A percentile compares a stretch with the other conserved stretches of the same genome.
These are phyloP conservation scores for Calonectria henricotiae DNA, from an alignment of 2,329 filamentous ascomycete genomes.

Conservation along the genomic window DNA sequence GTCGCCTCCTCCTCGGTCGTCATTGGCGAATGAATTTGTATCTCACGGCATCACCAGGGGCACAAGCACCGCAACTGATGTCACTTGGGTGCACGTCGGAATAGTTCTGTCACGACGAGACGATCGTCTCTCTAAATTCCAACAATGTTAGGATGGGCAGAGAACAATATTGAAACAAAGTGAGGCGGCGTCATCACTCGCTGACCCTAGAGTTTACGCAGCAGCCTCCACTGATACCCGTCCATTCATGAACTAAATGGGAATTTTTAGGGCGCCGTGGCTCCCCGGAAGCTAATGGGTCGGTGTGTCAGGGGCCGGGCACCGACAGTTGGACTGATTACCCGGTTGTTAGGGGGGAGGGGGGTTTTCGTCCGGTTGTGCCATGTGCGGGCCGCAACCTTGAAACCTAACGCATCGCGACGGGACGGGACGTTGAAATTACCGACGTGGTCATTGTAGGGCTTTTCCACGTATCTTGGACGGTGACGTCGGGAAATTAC, in stretches of 20 bases:
- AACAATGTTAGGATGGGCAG: constrained; percentile 10
- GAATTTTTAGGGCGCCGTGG: neutral
- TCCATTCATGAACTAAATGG: constrained; percentile 4
- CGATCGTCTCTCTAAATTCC: neutral
- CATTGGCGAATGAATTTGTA: neutral
- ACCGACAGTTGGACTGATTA: neutral
- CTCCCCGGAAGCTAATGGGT: constrained; percentile 16
- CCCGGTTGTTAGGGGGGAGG: neutral
- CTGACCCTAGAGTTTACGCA: constrained; percentile 6
- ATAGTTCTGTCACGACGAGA: constrained; percentile 2
- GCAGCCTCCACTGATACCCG: constrained; percentile 23
- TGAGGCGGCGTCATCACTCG: neutral
- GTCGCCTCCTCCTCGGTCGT: too few species aligned
- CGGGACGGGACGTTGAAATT: constrained; percentile 3
- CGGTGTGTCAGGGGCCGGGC: neutral
- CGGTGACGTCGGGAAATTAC: neutral
- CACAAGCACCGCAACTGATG: neutral
- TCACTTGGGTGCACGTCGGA: constrained; percentile 1
- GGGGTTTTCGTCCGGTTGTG: constrained; percentile 12
- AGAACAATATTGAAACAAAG: neutral
- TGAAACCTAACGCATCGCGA: constrained; percentile 7
- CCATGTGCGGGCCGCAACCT: constrained; percentile 8
- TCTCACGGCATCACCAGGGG: neutral
- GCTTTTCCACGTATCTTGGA: constrained; percentile 14
- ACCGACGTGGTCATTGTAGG: constrained; percentile 16